Conservation (phyloP, 352 stramenopile species). For the Halophytophthora batemanensis region DNA sequence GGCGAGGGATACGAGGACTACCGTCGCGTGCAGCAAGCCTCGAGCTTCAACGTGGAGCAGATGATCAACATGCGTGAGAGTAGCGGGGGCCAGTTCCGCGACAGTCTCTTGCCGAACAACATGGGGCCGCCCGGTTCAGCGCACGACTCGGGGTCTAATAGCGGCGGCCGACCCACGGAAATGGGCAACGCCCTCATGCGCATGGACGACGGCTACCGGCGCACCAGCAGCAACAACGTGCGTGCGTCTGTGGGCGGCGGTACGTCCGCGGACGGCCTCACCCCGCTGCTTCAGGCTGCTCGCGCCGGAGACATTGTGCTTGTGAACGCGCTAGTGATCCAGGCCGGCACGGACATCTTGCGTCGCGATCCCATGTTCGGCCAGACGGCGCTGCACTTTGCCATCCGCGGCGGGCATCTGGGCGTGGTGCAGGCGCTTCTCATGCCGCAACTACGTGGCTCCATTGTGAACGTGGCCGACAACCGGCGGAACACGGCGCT, state of each 20-base stretch:
- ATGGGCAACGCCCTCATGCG: conserved; percentile 69
- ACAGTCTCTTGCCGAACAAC: conserved; percentile 41
- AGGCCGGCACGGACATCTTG: conserved; percentile 65
- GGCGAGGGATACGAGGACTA: conserved; percentile 20
- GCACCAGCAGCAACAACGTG: conserved; percentile 29
- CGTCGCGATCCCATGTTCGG: conserved; percentile 62
- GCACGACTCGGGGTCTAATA: conserved; percentile 19
- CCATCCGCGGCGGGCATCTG: conserved; percentile 59
- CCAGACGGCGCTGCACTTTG: conserved; percentile 70
- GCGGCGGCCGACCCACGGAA: conserved; percentile 38
- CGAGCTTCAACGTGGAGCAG: conserved; percentile 64
- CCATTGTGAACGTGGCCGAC: conserved; percentile 70
- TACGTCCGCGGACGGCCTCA: conserved; percentile 54
- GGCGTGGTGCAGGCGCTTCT: conserved; percentile 64
- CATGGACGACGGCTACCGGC: conserved; percentile 68
- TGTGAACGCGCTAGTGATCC: conserved; percentile 67
- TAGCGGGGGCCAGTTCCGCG: conserved; percentile 32
- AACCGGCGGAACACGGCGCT: conserved; percentile 62
- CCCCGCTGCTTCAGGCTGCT: conserved; percentile 60
- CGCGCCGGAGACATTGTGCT: conserved; percentile 60
- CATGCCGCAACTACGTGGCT: conserved; percentile 58
- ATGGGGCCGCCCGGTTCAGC: conserved; percentile 9
- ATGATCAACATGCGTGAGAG: conserved; percentile 53
- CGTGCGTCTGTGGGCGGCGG: conserved; percentile 2
- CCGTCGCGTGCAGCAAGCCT: conserved; percentile 27